These are phyloP conservation scores for Cubamyces sp. DNA, from an alignment of 768 basidiomycete genomes.

Conservation along the genomic window DNA sequence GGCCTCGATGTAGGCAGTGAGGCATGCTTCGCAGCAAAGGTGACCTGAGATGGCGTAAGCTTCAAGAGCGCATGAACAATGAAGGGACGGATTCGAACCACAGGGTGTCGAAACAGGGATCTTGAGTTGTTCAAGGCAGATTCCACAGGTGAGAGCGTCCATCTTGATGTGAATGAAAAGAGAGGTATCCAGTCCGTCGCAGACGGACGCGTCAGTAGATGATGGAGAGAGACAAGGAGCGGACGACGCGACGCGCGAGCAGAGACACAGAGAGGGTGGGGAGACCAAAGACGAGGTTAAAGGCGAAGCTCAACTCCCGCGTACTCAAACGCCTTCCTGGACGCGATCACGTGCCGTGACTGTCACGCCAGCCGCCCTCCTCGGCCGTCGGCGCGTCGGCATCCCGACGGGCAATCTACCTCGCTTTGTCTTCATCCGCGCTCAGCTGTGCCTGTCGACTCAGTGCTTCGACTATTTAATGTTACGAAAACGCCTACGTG, in stretches of 20 bases:
- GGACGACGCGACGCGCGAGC: neutral
- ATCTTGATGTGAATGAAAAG: conserved; percentile 2
- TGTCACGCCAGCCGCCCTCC: neutral
- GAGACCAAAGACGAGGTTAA: neutral
- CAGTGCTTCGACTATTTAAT: too few species aligned
- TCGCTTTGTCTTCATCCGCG: neutral
- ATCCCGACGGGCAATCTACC: too few species aligned
- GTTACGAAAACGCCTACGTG: too few species aligned
- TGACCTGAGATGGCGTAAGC: conserved; percentile 30
- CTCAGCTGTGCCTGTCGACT: too few species aligned
- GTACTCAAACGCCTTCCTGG: neutral
- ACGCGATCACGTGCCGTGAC: conserved; percentile 21
- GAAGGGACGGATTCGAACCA: conserved; percentile 25
- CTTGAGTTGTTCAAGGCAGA: conserved; percentile 37
- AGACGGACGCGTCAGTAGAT: conserved; percentile 17
- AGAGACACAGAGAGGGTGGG: neutral
- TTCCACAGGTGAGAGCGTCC: conserved; percentile 30
- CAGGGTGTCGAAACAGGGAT: conserved; percentile 38
- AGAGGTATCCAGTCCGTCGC: conserved; percentile 25
- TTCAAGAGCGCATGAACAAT: neutral
- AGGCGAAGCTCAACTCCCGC: neutral
- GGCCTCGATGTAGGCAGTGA: conserved; percentile 31
- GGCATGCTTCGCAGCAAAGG: conserved; percentile 38
- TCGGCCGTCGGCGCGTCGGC: neutral
- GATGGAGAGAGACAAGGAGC: conserved; percentile 12